Evolutionary conservation across 1,284 basidiomycete species (phyloP).

Genomic region (Cutaneotrichosporon mucoides): DNA sequence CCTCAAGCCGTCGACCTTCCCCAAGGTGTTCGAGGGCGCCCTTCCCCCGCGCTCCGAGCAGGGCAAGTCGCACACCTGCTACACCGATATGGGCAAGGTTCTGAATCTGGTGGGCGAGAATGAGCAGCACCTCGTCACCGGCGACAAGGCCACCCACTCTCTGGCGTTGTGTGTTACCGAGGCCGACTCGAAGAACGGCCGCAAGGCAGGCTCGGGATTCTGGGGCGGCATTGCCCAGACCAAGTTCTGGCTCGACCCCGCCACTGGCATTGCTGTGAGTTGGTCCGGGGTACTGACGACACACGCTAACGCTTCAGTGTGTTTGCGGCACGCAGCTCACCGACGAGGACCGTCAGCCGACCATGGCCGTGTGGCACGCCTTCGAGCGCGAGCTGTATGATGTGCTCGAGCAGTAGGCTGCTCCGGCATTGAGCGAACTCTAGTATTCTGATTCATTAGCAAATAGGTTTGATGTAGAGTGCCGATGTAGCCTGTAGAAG

Average conservation of each 20-base stretch:
- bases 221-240: conserved; percentile 32
- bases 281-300: too few species aligned
- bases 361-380: neutral
- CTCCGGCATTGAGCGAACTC: too few species aligned
- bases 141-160: conserved; percentile 10
- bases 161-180: conserved; percentile 8
- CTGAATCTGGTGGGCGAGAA: conserved; percentile 7
- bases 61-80: conserved; percentile 7
- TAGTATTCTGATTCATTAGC: too few species aligned
- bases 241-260: conserved; percentile 26
- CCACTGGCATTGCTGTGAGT: conserved; percentile 20
- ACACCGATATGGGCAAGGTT: conserved; percentile 11
- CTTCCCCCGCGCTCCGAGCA: conserved; percentile 16
- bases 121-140: conserved; percentile 7
- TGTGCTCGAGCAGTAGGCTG: neutral
- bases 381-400: conserved; percentile 5
- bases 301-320: neutral
- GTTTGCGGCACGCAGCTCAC: conserved; percentile 4
- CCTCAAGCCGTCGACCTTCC: conserved; percentile 20
- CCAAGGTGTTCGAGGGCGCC: conserved; percentile 24
- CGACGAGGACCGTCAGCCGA: neutral
- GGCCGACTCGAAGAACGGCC: conserved; percentile 6
- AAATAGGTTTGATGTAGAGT: too few species aligned
- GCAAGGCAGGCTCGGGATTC: conserved; percentile 14
- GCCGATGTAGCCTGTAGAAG: too few species aligned